Evolutionary conservation across 2,329 filamentous ascomycete species (phyloP).

Genomic region (Alternaria viburni): DNA sequence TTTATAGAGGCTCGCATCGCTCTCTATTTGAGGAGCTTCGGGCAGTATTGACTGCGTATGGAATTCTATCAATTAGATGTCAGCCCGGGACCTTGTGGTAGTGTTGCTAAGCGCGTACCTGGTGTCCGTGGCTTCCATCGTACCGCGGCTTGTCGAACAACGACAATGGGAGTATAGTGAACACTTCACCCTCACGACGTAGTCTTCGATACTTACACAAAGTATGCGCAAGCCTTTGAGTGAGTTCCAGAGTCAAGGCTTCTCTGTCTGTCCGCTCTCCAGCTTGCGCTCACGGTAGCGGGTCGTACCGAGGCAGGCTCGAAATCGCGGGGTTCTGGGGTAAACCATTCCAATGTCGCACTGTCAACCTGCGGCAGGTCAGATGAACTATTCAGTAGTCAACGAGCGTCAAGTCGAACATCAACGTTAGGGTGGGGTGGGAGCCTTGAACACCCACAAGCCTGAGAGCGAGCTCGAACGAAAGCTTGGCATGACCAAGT

Average conservation of each 20-base stretch:
- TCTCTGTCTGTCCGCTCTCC: not conserved
- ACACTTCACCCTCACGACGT: no score
- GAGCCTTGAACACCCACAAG: not conserved
- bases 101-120: not conserved
- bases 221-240: no score
- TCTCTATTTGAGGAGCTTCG: not conserved
- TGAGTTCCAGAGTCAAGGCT: not conserved
- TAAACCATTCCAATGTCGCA: not conserved
- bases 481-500: constrained; percentile 43
- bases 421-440: constrained; percentile 5
- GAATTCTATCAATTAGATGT: not conserved
- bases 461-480: constrained; percentile 29
- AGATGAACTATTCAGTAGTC: not conserved
- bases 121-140: not conserved
- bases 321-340: not conserved
- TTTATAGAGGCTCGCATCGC: not conserved
- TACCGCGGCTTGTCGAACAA: not conserved
- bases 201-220: no score
- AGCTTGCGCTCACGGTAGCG: not conserved
- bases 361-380: not conserved
- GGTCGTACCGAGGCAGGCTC: constrained; percentile 1
- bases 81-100: not conserved
- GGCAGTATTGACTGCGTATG: not conserved
- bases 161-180: not conserved
- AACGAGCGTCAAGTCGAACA: not conserved